Base-by-base conservation (phyloP, 768 basidiomycete genomes). In the Hortiboletus flavorubellus region DNA sequence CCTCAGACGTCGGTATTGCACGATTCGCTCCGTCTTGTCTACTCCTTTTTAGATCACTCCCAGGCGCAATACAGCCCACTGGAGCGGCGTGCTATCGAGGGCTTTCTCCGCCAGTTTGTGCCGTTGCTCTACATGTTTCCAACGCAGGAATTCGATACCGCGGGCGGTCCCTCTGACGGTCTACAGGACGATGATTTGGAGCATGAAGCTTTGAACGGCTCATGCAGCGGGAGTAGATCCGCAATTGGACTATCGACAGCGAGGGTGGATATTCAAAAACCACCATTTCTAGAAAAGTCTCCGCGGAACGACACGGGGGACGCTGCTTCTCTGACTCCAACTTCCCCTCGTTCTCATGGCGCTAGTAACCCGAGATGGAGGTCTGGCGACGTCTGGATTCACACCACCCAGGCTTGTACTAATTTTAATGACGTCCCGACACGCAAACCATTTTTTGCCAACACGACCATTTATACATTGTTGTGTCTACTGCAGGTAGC, bases 401-500 rank as follows among this genome's bases (percentile, higher is more conserved):
- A 73, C 54, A 84, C 66, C 33, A 56, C 55, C 35, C 69, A 43
- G 56, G 49, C 59, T 29, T 60, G 65, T 46, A 51, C 52, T n/a
- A 61, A 64, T 56, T 57, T 63, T 14, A 59, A 48, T 34, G 74
- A 75, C 53, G 51, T 61, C 8, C 59, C 64, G 48, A 78, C 73
- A 51, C 75, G 78, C 44, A 81, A 71, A 50, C 79, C 87, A 9
- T 91, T 98, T 72, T 98, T 96, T 72, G 83, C 83, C 55, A 97
- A 98, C 73, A 93, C 91, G 45, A 89, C 92, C 21, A 91, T 93
- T 68, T 99, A 98, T 74, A 90, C 90, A 8, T 69, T 98, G 49
- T 68, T 98, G 60, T 86, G 97, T 47, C 75, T 96, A 49, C 69
- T 98, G 47, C 93, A 99, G 86, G 96, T 84, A 64, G 55, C 35